Evolutionary conservation across 345 rosid genomes (phyloP).

Genomic region (Abelmoschus esculentus): DNA sequence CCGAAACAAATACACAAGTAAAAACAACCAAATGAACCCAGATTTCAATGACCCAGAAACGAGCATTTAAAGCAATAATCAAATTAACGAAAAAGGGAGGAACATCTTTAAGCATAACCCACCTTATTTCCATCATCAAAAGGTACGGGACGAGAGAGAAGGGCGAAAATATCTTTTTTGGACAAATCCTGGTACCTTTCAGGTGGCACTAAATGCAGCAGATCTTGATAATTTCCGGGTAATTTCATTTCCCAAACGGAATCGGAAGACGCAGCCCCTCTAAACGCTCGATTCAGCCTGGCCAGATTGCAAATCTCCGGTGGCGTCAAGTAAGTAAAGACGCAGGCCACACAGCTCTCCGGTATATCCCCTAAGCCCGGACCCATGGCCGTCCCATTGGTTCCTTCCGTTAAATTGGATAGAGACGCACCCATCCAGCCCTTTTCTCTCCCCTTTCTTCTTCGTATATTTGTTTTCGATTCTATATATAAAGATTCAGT

Average conservation of each 20-base stretch:
- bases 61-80: background rate
- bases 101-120: background rate
- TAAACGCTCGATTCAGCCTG: slow-evolving; percentile 65
- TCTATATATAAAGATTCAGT: background rate
- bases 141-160: slow-evolving; percentile 68
- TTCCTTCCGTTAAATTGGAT: slow-evolving; percentile 61
- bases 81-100: background rate
- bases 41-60: background rate
- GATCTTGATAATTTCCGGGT: slow-evolving; percentile 71
- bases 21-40: background rate
- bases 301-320: slow-evolving; percentile 99
- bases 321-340: slow-evolving; percentile 70
- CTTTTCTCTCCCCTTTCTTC: background rate
- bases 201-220: slow-evolving; percentile 73
- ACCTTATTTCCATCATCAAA: slow-evolving; percentile 80
- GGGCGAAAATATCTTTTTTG: slow-evolving; percentile 78
- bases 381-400: slow-evolving; percentile 40
- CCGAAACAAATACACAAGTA: background rate
- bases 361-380: slow-evolving; percentile 90
- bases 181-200: slow-evolving; percentile 51
- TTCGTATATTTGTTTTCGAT: background rate
- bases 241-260: slow-evolving; percentile 87
- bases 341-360: slow-evolving; percentile 90
- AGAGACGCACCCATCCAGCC: slow-evolving; percentile 71
- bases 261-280: slow-evolving; percentile 92